Percentiles rank a stretch among this genome's conserved stretches.
Conservation (phyloP, 805 yeast genomes). For the Yueomyces sp. region DNA sequence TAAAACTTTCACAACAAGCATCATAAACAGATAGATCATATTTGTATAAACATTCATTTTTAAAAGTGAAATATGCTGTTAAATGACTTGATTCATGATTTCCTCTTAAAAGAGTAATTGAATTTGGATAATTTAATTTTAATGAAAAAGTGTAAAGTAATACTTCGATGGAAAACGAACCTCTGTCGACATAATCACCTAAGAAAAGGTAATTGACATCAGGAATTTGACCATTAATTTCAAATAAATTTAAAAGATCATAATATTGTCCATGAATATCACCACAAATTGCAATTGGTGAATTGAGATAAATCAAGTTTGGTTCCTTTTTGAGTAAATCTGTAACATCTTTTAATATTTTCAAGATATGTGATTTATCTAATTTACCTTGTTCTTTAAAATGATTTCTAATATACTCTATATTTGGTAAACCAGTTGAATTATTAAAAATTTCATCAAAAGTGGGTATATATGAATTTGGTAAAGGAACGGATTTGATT, state of each 20-base stretch:
- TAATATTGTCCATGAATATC: slow-evolving; percentile 86
- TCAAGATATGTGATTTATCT: slow-evolving; percentile 48
- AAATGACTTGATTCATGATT: slow-evolving; percentile 86
- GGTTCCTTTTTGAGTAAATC: slow-evolving; percentile 51
- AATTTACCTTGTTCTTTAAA: slow-evolving; percentile 67
- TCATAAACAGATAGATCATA: slow-evolving; percentile 64
- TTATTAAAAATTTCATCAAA: slow-evolving; percentile 49
- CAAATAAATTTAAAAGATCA: slow-evolving; percentile 75
- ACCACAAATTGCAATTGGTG: slow-evolving; percentile 87
- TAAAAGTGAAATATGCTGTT: slow-evolving; percentile 82
- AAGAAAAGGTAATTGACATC: slow-evolving; percentile 58
- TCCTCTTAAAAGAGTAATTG: slow-evolving; percentile 71
- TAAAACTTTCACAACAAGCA: slow-evolving; percentile 58
- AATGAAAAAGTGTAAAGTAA: slow-evolving; percentile 56
- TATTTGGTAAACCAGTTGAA: slow-evolving; percentile 48
- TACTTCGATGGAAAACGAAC: slow-evolving; percentile 71
- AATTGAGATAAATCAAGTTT: slow-evolving; percentile 59
- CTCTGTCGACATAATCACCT: slow-evolving; percentile 90
- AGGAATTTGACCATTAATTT: slow-evolving; percentile 75
- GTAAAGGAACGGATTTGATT: slow-evolving; percentile 36
- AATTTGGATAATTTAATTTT: slow-evolving; percentile 56
- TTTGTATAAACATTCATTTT: slow-evolving; percentile 72
- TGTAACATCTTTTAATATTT: slow-evolving; percentile 50
- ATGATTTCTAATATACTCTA: slow-evolving; percentile 52
- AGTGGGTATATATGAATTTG: slow-evolving; percentile 46